phyloP scores from a whole-genome alignment of 2,329 filamentous ascomycete species.

The Aspergillus novoparasiticus region DNA sequence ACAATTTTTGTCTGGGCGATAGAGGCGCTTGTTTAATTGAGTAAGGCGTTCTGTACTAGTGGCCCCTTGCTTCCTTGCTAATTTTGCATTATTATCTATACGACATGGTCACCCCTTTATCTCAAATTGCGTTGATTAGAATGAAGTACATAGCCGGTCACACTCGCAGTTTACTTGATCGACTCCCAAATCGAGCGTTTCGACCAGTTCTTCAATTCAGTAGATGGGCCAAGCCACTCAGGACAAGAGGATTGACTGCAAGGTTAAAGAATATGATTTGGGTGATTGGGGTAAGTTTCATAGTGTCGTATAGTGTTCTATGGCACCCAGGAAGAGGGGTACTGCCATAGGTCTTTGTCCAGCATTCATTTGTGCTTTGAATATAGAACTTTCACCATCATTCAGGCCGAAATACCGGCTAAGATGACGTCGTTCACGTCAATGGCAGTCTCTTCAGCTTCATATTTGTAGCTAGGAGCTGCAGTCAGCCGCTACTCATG shows the following conservation, averaged over 20 bases:
- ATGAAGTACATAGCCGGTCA: neutral
- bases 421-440: neutral
- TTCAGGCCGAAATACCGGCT: neutral
- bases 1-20: conserved; percentile 7
- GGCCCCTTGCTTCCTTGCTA: neutral
- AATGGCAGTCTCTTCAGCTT: neutral
- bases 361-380: neutral
- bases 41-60: conserved; percentile 8
- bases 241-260: neutral
- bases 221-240: neutral
- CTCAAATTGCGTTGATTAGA: neutral
- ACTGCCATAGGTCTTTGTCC: neutral
- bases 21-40: conserved; percentile 6
- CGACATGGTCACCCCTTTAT: neutral
- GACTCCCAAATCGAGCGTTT: neutral
- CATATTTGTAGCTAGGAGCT: neutral
- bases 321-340: neutral
- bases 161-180: neutral
- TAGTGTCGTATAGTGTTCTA: neutral
- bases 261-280: too few species aligned
- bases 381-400: neutral
- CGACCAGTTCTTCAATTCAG: neutral
- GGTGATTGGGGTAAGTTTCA: neutral
- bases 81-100: neutral
- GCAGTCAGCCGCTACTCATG: too few species aligned